These are phyloP conservation scores for Paramecium bursaria DNA, from an alignment of 73 alveolate species.

Conservation along the genomic window DNA sequence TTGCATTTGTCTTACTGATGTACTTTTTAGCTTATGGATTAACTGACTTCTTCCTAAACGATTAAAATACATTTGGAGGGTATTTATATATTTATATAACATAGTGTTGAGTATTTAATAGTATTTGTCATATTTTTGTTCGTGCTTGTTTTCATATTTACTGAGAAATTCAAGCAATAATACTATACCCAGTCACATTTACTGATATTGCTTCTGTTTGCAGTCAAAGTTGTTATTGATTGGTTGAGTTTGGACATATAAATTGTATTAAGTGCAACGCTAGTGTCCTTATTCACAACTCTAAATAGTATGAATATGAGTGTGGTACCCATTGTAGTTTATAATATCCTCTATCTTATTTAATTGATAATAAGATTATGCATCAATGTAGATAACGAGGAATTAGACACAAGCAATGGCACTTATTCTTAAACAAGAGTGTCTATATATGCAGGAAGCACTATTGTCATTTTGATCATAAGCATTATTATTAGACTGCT, in stretches of 20 bases:
- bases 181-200: slow-evolving; percentile 18
- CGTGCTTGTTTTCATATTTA: neutral
- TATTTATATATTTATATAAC: too few species aligned
- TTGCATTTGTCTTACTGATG: neutral
- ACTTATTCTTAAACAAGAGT: slow-evolving; percentile 30
- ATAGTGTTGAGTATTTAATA: slow-evolving; percentile 27
- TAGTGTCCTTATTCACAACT: slow-evolving; percentile 11
- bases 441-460: slow-evolving; percentile 42
- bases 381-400: neutral
- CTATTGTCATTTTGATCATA: neutral
- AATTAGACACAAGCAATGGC: slow-evolving; percentile 1
- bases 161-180: neutral
- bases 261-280: slow-evolving; percentile 7
- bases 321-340: slow-evolving; percentile 36
- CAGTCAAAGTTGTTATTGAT: slow-evolving; percentile 42
- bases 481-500: slow-evolving; percentile 31
- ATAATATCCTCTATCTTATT: slow-evolving; percentile 9
- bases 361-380: slow-evolving; percentile 4
- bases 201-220: neutral
- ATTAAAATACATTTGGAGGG: slow-evolving; percentile 14
- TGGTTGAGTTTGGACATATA: slow-evolving; percentile 20
- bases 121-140: slow-evolving; percentile 29
- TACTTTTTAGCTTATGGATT: slow-evolving; percentile 33
- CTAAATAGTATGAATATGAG: slow-evolving; percentile 54
- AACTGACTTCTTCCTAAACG: slow-evolving; percentile 29